Percentiles rank a stretch among this genome's conserved stretches.
Conservation (phyloP, 2,329 filamentous ascomycete genomes). For the Conoideocrella luteorostrata region DNA sequence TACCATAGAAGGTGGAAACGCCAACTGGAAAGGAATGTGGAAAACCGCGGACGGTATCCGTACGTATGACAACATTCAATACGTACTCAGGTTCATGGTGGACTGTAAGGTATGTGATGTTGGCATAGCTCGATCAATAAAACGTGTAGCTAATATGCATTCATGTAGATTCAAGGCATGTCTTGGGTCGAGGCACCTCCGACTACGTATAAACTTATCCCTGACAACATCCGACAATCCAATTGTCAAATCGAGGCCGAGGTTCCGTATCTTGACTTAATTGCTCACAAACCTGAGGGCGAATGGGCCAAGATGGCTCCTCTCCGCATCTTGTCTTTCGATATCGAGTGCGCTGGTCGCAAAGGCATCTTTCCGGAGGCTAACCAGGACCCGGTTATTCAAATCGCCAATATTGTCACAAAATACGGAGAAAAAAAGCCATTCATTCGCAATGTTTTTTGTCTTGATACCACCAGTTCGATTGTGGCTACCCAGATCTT, state of each 20-base stretch:
- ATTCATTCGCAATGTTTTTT: slow-evolving; percentile 95
- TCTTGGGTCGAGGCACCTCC: slow-evolving; percentile 88
- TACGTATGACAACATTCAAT: slow-evolving; percentile 95
- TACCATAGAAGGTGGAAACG: slow-evolving; percentile 65
- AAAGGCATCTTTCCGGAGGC: slow-evolving; percentile 97
- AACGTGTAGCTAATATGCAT: no score
- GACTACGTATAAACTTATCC: slow-evolving; percentile 64
- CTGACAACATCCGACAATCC: slow-evolving; percentile 64
- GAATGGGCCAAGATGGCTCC: slow-evolving; percentile 99
- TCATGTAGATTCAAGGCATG: slow-evolving; percentile 79
- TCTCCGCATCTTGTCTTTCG: slow-evolving; percentile 85
- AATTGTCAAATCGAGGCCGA: slow-evolving; percentile 95
- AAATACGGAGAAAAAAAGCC: slow-evolving; percentile 92
- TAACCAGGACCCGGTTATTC: slow-evolving; percentile 86
- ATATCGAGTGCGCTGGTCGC: slow-evolving; percentile 96
- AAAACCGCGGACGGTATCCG: slow-evolving; percentile 65
- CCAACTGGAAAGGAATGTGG: slow-evolving; percentile 93
- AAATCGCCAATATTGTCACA: slow-evolving; percentile 95
- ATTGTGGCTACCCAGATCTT: slow-evolving; percentile 94
- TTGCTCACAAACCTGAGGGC: slow-evolving; percentile 81
- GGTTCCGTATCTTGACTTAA: slow-evolving; percentile 73
- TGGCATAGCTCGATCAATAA: no score
- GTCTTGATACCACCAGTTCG: slow-evolving; percentile 80
- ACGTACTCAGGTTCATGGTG: no score
- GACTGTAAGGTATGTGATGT: no score